Evolutionary conservation across 441 rosid genomes (phyloP).

Genomic region (Bruguiera hainesii): DNA sequence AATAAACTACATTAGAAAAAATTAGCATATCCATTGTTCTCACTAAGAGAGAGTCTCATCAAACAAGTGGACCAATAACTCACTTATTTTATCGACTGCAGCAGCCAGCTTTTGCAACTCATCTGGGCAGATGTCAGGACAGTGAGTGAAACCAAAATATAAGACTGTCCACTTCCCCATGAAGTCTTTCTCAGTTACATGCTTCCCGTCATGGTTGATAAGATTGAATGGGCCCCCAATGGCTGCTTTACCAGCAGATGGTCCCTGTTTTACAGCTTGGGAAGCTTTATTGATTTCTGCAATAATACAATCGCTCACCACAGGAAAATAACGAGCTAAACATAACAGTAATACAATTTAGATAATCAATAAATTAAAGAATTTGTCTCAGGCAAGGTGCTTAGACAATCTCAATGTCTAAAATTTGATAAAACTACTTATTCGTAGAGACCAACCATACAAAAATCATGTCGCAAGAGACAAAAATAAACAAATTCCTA

Average conservation of each 20-base stretch:
- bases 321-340: neutral
- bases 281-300: constrained; percentile 71
- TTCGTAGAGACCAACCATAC: too few species aligned
- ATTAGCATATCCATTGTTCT: neutral
- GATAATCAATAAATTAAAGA: too few species aligned
- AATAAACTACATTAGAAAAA: neutral
- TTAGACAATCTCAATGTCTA: too few species aligned
- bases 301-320: constrained; percentile 8
- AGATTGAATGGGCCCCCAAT: constrained; percentile 94
- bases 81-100: constrained; percentile 85
- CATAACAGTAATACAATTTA: neutral
- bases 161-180: constrained; percentile 80
- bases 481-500: too few species aligned
- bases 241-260: constrained; percentile 88
- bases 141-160: constrained; percentile 96
- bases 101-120: constrained; percentile 82
- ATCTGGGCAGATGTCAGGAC: constrained; percentile 97
- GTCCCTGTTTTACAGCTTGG: constrained; percentile 81
- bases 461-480: too few species aligned
- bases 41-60: neutral
- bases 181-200: constrained; percentile 71
- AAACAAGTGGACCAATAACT: constrained; percentile 28
- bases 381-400: too few species aligned
- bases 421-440: too few species aligned
- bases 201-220: constrained; percentile 75